A percentile compares a stretch with the other conserved stretches of the same genome.
Evolutionary conservation across 441 rosid species (phyloP).

Genomic region (Populus hybrid): DNA sequence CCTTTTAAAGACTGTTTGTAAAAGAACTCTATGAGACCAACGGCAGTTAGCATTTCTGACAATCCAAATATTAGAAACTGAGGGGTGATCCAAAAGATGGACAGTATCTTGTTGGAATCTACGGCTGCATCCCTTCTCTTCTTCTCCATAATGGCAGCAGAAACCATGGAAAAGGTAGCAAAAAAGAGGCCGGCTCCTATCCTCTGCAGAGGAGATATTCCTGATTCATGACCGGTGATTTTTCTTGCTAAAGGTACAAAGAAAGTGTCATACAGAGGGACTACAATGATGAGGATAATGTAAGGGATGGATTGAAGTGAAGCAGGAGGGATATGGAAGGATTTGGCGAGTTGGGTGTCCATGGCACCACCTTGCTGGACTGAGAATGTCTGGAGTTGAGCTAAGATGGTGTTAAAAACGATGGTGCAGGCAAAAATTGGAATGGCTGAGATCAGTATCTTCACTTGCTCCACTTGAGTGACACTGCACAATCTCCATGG

Average conservation of each 20-base stretch:
- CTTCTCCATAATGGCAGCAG: slow-evolving; percentile 81
- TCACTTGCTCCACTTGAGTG: slow-evolving; percentile 80
- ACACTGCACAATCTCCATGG: slow-evolving; percentile 80
- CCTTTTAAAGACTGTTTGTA: slow-evolving; percentile 82
- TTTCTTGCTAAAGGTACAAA: slow-evolving; percentile 68
- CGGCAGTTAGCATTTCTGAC: slow-evolving; percentile 95
- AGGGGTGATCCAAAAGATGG: slow-evolving; percentile 87
- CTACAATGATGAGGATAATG: slow-evolving; percentile 63
- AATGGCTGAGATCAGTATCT: slow-evolving; percentile 56
- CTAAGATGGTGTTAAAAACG: slow-evolving; percentile 80
- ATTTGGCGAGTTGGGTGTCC: slow-evolving; percentile 53
- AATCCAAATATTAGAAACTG: slow-evolving; percentile 85
- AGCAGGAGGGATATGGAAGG: slow-evolving; percentile 87
- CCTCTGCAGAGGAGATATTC: slow-evolving; percentile 65
- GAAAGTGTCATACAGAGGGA: slow-evolving; percentile 69
- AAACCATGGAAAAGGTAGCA: slow-evolving; percentile 75
- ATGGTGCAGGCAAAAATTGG: slow-evolving; percentile 90
- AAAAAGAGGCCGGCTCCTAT: slow-evolving; percentile 73
- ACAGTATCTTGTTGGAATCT: slow-evolving; percentile 34
- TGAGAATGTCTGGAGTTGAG: slow-evolving; percentile 25
- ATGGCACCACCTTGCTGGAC: slow-evolving; percentile 83
- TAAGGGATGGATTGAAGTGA: slow-evolving; percentile 93
- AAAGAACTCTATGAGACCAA: slow-evolving; percentile 90
- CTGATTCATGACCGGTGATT: slow-evolving; percentile 66
- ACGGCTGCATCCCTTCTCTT: slow-evolving; percentile 58